Evolutionary conservation across 192 early-diverging fungal genomes (phyloP).

Genomic region (Backusella parvicylindrica): DNA sequence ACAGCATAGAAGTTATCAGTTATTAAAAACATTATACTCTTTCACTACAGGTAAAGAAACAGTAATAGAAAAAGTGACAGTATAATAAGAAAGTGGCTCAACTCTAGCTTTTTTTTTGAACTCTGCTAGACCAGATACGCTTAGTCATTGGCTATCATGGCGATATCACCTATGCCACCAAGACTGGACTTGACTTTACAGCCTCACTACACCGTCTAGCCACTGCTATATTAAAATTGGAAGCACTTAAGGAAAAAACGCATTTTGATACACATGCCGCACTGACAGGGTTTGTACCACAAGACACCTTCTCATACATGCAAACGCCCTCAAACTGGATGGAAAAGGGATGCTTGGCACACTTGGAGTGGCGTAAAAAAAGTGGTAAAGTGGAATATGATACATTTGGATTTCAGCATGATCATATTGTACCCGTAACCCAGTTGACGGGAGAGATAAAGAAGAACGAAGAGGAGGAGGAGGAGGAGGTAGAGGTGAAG

Average conservation of each 20-base stretch:
- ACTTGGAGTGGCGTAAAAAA: conserved; percentile 44
- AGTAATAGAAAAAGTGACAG: neutral
- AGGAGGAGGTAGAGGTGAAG: neutral
- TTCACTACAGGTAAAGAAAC: conserved; percentile 25
- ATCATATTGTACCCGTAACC: neutral
- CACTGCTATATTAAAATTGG: conserved; percentile 14
- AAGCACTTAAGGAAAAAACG: conserved; percentile 8
- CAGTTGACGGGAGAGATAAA: conserved; percentile 1
- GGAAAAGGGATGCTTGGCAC: conserved; percentile 25
- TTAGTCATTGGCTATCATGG: conserved; percentile 35
- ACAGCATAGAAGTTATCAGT: conserved; percentile 18
- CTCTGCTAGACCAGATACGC: conserved; percentile 19
- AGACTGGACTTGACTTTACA: neutral
- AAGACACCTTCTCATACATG: conserved; percentile 36
- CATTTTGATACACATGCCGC: conserved; percentile 10
- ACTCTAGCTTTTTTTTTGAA: too few species aligned
- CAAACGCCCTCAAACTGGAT: conserved; percentile 12
- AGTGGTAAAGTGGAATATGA: conserved; percentile 45
- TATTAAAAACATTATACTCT: conserved; percentile 15
- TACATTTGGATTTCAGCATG: conserved; percentile 11
- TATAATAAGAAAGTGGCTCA: too few species aligned
- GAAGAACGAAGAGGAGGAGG: neutral
- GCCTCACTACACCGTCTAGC: conserved; percentile 20
- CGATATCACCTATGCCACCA: conserved; percentile 16
- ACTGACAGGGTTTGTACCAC: conserved; percentile 25